Percentiles rank a stretch among this genome's conserved stretches.
phyloP scores from a whole-genome alignment of 805 yeast species.

The Saturnispora halmiae region DNA sequence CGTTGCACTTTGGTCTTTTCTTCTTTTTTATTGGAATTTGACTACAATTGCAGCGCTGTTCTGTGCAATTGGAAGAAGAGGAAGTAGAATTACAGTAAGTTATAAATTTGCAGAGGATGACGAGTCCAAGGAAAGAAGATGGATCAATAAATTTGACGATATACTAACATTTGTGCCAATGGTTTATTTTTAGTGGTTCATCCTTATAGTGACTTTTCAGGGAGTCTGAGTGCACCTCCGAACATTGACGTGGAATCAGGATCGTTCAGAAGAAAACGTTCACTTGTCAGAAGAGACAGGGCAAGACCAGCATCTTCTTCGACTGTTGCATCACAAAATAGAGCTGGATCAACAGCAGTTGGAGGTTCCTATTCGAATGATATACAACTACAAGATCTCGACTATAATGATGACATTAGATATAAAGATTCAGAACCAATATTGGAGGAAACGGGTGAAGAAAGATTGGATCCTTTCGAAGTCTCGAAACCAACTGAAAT shows the following conservation, averaged over 20 bases:
- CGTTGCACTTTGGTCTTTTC: neutral
- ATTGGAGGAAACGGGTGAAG: neutral
- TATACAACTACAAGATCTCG: constrained; percentile 5
- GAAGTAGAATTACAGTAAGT: too few relatives aligned
- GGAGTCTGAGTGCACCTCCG: neutral
- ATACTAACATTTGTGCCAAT: constrained; percentile 2
- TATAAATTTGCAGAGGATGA: too few relatives aligned
- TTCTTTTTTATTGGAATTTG: neutral
- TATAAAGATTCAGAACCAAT: neutral
- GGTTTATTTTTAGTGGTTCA: constrained; percentile 14
- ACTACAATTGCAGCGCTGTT: too few relatives aligned
- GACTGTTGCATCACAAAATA: neutral
- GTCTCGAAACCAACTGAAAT: constrained; percentile 9
- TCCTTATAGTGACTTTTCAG: constrained; percentile 12
- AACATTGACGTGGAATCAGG: constrained; percentile 23
- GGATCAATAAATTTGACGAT: too few relatives aligned
- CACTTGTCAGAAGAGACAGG: constrained; percentile 82
- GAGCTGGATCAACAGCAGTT: constrained; percentile 7
- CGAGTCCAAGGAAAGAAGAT: too few relatives aligned
- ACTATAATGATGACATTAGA: neutral
- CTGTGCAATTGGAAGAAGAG: too few relatives aligned
- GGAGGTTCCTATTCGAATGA: constrained; percentile 7
- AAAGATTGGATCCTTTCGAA: constrained; percentile 6
- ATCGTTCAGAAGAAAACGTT: constrained; percentile 42
- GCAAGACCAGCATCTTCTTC: constrained; percentile 26